Base-by-base conservation (phyloP, 495 filamentous ascomycete species). In the Aspergillus olivimuriae region DNA sequence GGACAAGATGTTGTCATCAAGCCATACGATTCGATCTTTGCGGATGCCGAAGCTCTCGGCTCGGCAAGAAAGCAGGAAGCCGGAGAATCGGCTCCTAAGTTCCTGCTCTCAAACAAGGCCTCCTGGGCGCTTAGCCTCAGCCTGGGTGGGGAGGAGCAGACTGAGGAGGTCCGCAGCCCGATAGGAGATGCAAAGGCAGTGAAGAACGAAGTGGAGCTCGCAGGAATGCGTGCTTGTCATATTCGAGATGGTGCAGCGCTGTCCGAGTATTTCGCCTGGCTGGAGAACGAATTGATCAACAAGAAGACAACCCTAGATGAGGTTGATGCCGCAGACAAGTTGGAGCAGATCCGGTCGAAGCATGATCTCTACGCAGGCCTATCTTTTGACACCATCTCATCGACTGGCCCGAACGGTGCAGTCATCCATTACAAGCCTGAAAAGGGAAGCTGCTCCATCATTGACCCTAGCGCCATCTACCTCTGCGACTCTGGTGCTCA, bases 351-450 rank as follows among this genome's bases (percentile, higher is more conserved):
- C 34, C 80, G 94, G 51, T 81, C 80, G 35, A 86, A 87, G 63
- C 79, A 91, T 19, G 76, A 89, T 34, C 72, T 86, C 44, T 97
- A 90, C 59, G 88, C 86, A 38, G 94, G 94, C 17, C 75, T 97
- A 7, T 95, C 90, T 3, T 99, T 99, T 53, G 82, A 87, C 51
- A 95, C 94, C 4, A 97, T 99, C 49, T 97, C 92, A 9, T 94
- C 90, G 0, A 95, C 88, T 1, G 94, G 94, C 4, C 67, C 92
- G 16, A 97, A 99, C 67, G 92, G 90, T 24, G 94, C 94, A 2
- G 80, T 99, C 14, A 97, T 99, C 35, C 94, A 99, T 62, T 99
- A 99, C 69, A 91, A 89, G 55, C 94, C 94, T 0, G 86, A 95
- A 54, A 76, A 75, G 40, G 87, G 87, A 39, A 79, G 70, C 47